Evolutionary conservation across 106 monocot genomes (phyloP).

Genomic region (Dioscorea alata): DNA sequence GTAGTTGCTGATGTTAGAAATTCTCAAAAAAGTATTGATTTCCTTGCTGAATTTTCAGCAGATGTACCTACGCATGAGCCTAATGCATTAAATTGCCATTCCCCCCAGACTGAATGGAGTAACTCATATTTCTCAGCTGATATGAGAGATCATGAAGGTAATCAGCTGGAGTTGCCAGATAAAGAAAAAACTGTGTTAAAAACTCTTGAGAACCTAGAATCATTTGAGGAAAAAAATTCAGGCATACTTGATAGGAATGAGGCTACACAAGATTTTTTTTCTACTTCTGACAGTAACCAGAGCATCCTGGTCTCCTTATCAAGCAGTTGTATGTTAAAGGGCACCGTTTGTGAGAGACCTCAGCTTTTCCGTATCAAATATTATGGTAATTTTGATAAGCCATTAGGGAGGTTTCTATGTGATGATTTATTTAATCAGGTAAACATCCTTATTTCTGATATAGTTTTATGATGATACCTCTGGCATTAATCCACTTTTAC

Average conservation of each 20-base stretch:
- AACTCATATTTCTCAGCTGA: constrained; percentile 18
- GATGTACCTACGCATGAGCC: neutral
- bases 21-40: neutral
- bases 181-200: too few relatives aligned
- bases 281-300: constrained; percentile 50
- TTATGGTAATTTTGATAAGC: constrained; percentile 92
- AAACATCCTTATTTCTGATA: constrained; percentile 3
- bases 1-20: too few relatives aligned
- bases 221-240: too few relatives aligned
- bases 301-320: constrained; percentile 95
- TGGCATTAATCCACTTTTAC: neutral
- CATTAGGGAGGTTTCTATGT: constrained; percentile 73
- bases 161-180: too few relatives aligned
- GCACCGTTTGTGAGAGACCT: constrained; percentile 62
- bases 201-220: too few relatives aligned
- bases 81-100: constrained; percentile 1
- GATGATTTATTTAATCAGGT: constrained; percentile 96
- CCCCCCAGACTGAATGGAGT: neutral
- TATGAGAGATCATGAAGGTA: neutral
- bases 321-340: constrained; percentile 54
- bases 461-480: neutral
- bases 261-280: constrained; percentile 29
- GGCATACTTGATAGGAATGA: constrained; percentile 12
- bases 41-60: neutral
- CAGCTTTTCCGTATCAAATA: constrained; percentile 84